Evolutionary conservation across 2,329 filamentous ascomycete genomes (phyloP).

Genomic region (Trichoderma brevicompactum): DNA sequence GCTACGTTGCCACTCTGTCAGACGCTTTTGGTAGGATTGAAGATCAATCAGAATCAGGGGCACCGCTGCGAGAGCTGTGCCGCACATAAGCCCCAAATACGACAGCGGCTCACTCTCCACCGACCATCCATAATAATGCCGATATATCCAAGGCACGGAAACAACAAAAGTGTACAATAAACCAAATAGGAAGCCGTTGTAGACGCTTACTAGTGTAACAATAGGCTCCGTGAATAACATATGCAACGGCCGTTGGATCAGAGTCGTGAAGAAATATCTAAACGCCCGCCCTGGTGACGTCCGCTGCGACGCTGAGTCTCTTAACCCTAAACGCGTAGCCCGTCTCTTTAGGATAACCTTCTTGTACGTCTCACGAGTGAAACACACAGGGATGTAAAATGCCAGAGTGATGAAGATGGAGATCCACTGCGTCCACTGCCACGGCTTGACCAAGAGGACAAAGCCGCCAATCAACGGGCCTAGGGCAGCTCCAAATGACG

Average conservation of each 20-base stretch:
- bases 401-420: constrained; percentile 45
- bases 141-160: constrained; percentile 69
- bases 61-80: constrained; percentile 59
- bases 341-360: constrained; percentile 57
- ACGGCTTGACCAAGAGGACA: constrained; percentile 64
- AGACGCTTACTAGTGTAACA: constrained; percentile 66
- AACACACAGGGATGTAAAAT: constrained; percentile 63
- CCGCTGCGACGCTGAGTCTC: constrained; percentile 36
- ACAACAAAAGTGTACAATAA: constrained; percentile 65
- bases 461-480: constrained; percentile 71
- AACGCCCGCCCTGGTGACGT: constrained; percentile 36
- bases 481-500: constrained; percentile 67
- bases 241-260: constrained; percentile 67
- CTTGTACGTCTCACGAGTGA: constrained; percentile 66
- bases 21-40: constrained; percentile 57
- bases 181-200: constrained; percentile 66
- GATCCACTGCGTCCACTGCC: constrained; percentile 61
- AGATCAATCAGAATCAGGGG: constrained; percentile 54
- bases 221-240: constrained; percentile 74
- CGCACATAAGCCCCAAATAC: constrained; percentile 70
- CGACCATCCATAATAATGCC: constrained; percentile 62
- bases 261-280: constrained; percentile 45
- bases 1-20: constrained; percentile 52
- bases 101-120: constrained; percentile 64
- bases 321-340: constrained; percentile 45